A percentile compares a stretch with the other conserved stretches of the same genome.
phyloP scores from a whole-genome alignment of 2,329 filamentous ascomycete genomes.

The Pseudopyricularia javanii region DNA sequence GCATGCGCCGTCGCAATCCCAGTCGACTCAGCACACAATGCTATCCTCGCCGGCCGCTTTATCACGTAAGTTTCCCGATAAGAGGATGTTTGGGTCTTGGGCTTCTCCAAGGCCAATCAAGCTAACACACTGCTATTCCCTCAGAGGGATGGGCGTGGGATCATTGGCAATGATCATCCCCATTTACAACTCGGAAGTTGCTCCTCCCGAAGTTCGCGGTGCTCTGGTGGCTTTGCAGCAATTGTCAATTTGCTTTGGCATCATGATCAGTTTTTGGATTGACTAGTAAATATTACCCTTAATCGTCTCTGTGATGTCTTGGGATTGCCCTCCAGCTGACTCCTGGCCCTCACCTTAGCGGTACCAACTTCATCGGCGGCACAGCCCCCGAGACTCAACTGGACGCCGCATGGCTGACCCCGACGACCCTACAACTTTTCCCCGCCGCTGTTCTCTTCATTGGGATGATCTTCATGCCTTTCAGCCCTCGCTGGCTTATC shows the following conservation, averaged over 20 bases:
- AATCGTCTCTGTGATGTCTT: not conserved
- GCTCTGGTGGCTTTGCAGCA: constrained; percentile 35
- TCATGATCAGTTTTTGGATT: constrained; percentile 54
- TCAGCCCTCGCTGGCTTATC: constrained; percentile 63
- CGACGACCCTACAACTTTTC: constrained; percentile 57
- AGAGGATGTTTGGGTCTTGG: not conserved
- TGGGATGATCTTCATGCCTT: constrained; percentile 72
- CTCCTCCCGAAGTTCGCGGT: constrained; percentile 33
- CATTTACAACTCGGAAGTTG: constrained; percentile 33
- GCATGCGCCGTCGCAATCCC: constrained; percentile 31
- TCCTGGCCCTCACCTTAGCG: constrained; percentile 16
- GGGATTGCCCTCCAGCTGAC: constrained; percentile 15
- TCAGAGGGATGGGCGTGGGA: constrained; percentile 53
- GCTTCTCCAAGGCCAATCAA: not conserved
- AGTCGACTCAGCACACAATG: constrained; percentile 37
- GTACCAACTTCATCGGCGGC: constrained; percentile 55
- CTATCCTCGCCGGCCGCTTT: constrained; percentile 60
- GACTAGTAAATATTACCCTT: constrained; percentile 28
- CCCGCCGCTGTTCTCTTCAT: constrained; percentile 54
- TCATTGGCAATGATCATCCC: constrained; percentile 51
- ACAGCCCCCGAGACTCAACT: constrained; percentile 34
- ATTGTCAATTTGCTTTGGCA: constrained; percentile 46
- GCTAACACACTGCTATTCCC: not conserved
- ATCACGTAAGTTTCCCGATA: constrained; percentile 35
- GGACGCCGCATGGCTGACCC: constrained; percentile 62